phyloP scores from a whole-genome alignment of 192 early-diverging fungal species.

The Coemansia sp. region DNA sequence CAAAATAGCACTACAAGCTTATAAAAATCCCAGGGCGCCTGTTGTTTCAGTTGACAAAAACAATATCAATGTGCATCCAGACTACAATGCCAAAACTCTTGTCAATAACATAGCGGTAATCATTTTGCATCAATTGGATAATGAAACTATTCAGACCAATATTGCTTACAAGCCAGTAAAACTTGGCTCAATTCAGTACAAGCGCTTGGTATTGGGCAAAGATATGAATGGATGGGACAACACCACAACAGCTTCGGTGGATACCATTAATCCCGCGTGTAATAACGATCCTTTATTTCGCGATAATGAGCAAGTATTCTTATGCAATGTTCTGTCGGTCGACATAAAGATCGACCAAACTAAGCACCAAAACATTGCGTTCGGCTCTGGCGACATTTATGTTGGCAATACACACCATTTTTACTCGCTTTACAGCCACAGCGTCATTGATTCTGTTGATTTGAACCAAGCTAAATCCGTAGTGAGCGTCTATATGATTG shows the following conservation, averaged over 20 bases:
- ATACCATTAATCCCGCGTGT: background rate
- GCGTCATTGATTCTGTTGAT: background rate
- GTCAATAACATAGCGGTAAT: constrained; percentile 41
- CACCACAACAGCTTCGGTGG: too few relatives aligned
- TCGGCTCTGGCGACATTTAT: background rate
- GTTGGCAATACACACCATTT: background rate
- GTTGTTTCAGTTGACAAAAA: background rate
- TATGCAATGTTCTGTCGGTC: constrained; percentile 3
- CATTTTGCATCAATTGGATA: background rate
- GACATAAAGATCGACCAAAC: background rate
- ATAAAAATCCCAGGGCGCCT: background rate
- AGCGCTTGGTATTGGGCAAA: constrained; percentile 2
- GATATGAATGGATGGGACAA: constrained; percentile 5
- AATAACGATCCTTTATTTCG: background rate
- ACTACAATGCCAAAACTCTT: constrained; percentile 16
- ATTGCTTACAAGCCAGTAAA: background rate
- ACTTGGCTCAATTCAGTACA: background rate
- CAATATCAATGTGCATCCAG: constrained; percentile 30
- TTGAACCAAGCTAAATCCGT: background rate
- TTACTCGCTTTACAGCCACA: constrained; percentile 21
- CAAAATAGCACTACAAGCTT: background rate
- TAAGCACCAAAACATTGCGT: constrained; percentile 3
- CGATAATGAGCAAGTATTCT: background rate
- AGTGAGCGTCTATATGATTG: constrained; percentile 22
- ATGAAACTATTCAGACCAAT: background rate